Base-by-base conservation (phyloP, 192 early-diverging fungal genomes). In the Podila horticola region DNA sequence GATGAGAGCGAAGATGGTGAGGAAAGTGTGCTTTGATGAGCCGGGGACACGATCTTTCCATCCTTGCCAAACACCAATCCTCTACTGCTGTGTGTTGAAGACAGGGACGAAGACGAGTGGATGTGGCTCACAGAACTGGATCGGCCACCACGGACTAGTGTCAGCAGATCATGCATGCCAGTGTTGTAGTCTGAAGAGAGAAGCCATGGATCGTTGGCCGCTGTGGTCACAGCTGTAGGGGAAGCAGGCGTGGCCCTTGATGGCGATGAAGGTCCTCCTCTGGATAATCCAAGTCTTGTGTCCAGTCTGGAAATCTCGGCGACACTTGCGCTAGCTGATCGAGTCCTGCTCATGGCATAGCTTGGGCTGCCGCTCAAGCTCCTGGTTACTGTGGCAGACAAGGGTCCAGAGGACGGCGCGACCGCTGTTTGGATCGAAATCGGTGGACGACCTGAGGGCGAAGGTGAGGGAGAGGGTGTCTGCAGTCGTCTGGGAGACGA, bases 151-250 rank as follows among this genome's bases (percentile, higher is more conserved):
- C 77, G 77, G 19, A 81, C 77, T 6, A 81, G 31, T 5, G 71
- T 73, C 66, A 81, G 58, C 17, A 81, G 13, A 66, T 73, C 77
- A 31, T 81, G 77, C 77, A 81, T 81, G 24, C 71, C 77, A 17
- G 70, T 73, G 51, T 81, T 81, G 62, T 81, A 81, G 29, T 81
- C 77, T 3, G 77, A 81, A 5, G 66, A 55, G 45, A 81, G 71
- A 11, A 81, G 52, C 77, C 77, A 81, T 31, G 71, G 66, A 29
- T 81, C 77, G 17, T 45, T 65, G 49, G 28, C 61, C 33, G 15
- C 2, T 41, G 62, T 48, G 6, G 22, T 17, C 41, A 41, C 30
- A 0, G 64, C 26, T 4, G 31, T 62, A 20, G 60, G 31, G 0
- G 60, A 62, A 41, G 62, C 2, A 22, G 62, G 24, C 57, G 52